Evolutionary conservation across 352 stramenopile species (phyloP), one percentile per base, ranked within the genome.

Genomic region (Bremia lactucae): DNA sequence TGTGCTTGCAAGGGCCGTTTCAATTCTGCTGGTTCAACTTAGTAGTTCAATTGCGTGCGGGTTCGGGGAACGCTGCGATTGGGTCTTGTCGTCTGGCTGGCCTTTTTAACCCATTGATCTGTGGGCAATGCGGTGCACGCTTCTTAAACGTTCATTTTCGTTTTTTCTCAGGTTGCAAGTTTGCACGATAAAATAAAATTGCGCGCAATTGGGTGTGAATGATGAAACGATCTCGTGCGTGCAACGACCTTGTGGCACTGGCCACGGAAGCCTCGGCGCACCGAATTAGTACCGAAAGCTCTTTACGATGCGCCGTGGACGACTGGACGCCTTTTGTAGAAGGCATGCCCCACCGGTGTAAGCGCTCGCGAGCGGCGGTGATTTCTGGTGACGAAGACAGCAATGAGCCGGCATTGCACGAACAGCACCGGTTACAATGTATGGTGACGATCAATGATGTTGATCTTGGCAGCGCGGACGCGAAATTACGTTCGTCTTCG

Each of bases 211-310:
- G 6, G 25, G 9, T 59, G 34, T 2, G 50, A 45, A 31, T 36
- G 13, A 81, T 84, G 72, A 84, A 84, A 52, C 64, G 72, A 59
- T 84, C 72, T 21, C 68, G 72, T 37, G 72, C 72, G n/a, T 82
- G 65, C 46, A 66, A 82, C 46, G 68, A 84, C 44, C 62, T 84
- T 25, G 62, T 79, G 36, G 63, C 68, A 20, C 59, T 84, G 34
- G 72, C 55, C 40, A 49, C 57, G 50, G 42, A 58, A 25, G 38
- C 59, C 35, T 41, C 29, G 0, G 9, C 34, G 44, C 33, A 26
- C 28, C 26, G 29, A 26, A 50, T 23, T 19, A 49, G 8, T 42
- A 42, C 31, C 36, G 7, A 31, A 15, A 25, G 22, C 42, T 24
- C 31, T 26, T 21, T 44, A 29, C 37, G 0, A 9, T 31, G 41